These are phyloP conservation scores for Penicillium verrucosum DNA, from an alignment of 2,329 filamentous ascomycete genomes.

Conservation along the genomic window DNA sequence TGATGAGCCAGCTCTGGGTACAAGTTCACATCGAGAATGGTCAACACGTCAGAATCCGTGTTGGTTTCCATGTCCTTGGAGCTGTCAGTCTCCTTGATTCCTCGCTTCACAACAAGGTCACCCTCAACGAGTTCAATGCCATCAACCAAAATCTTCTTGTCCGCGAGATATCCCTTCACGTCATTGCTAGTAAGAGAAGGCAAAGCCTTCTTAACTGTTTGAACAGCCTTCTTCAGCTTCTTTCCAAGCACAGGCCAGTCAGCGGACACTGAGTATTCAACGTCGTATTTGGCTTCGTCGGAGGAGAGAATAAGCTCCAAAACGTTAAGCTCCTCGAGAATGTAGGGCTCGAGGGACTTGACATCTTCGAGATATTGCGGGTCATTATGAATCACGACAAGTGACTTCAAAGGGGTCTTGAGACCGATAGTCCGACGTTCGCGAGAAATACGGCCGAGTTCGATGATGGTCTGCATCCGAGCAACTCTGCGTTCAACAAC, in stretches of 20 bases:
- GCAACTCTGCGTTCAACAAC: slow-evolving; percentile 81
- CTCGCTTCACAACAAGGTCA: slow-evolving; percentile 79
- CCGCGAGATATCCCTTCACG: slow-evolving; percentile 72
- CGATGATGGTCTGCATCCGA: slow-evolving; percentile 94
- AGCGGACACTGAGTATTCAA: slow-evolving; percentile 83
- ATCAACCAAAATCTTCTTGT: slow-evolving; percentile 75
- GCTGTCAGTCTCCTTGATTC: slow-evolving; percentile 67
- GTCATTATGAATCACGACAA: slow-evolving; percentile 84
- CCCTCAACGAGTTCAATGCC: slow-evolving; percentile 79
- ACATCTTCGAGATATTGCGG: slow-evolving; percentile 81
- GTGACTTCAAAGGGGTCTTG: slow-evolving; percentile 85
- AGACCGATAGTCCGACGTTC: slow-evolving; percentile 80
- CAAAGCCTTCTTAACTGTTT: slow-evolving; percentile 85
- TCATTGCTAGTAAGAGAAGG: slow-evolving; percentile 74
- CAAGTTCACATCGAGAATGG: slow-evolving; percentile 77
- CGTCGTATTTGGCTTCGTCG: slow-evolving; percentile 87
- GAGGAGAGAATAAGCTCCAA: slow-evolving; percentile 77
- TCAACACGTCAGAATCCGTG: slow-evolving; percentile 84
- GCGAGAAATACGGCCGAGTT: slow-evolving; percentile 79
- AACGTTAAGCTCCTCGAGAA: slow-evolving; percentile 88
- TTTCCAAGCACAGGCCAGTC: slow-evolving; percentile 95
- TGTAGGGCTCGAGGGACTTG: slow-evolving; percentile 79
- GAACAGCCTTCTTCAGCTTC: slow-evolving; percentile 94
- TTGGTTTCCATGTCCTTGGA: slow-evolving; percentile 79
- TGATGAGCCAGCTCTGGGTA: slow-evolving; percentile 85